Evolutionary conservation across 2,329 filamentous ascomycete genomes (phyloP).

Genomic region (Apiospora pterosperma): DNA sequence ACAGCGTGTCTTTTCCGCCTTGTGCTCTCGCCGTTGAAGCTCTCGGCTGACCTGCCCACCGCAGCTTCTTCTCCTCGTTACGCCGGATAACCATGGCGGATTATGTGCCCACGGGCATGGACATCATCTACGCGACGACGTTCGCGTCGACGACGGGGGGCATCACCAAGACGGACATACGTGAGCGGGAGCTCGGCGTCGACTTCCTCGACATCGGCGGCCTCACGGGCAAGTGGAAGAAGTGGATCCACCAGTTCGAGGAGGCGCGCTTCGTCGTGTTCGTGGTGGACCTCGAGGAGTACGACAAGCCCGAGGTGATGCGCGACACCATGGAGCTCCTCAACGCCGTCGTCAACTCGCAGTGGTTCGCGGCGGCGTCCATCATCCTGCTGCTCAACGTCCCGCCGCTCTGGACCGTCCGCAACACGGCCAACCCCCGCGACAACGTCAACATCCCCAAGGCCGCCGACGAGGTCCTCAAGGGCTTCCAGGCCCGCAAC

Average conservation of each 20-base stretch:
- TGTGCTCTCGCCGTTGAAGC: no score
- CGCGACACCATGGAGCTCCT: not conserved
- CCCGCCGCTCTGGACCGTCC: not conserved
- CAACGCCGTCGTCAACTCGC: constrained; percentile 4
- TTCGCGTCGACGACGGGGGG: not conserved
- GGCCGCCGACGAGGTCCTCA: not conserved
- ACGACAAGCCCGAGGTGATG: constrained; percentile 3
- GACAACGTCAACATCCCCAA: constrained; percentile 3
- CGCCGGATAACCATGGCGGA: not conserved
- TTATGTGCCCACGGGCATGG: constrained; percentile 4
- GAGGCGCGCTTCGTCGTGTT: constrained; percentile 4
- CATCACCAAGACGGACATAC: not conserved
- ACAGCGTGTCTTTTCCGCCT: no score
- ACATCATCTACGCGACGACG: constrained; percentile 4
- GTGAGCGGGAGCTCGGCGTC: not conserved
- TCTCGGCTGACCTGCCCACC: not conserved
- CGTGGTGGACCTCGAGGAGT: constrained; percentile 7
- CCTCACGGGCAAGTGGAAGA: constrained; percentile 3
- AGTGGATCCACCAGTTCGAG: constrained; percentile 9
- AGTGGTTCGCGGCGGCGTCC: constrained; percentile 5
- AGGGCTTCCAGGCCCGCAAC: not conserved
- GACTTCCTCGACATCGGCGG: constrained; percentile 6
- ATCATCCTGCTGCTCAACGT: constrained; percentile 4
- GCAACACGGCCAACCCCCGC: not conserved
- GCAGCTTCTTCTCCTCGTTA: constrained; percentile 4